Evolutionary conservation across 345 rosid genomes (phyloP).

Genomic region (Gossypium turneri): DNA sequence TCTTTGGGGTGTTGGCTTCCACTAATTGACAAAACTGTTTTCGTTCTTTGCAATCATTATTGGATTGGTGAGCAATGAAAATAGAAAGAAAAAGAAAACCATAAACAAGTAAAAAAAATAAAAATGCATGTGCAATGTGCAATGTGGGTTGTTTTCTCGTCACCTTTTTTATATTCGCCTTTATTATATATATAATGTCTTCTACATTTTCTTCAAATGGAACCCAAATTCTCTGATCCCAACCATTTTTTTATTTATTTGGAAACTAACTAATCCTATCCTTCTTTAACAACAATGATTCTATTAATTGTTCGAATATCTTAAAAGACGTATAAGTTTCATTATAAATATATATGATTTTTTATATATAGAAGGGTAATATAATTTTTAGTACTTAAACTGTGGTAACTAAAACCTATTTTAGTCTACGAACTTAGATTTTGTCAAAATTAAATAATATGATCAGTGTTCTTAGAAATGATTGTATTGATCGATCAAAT

Average conservation of each 20-base stretch:
- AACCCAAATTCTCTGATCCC: slow-evolving; percentile 11
- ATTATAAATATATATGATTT: no score
- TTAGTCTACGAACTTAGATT: no score
- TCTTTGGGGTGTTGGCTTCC: slow-evolving; percentile 33
- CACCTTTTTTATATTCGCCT: no score
- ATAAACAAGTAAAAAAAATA: no score
- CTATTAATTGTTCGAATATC: slow-evolving; percentile 1
- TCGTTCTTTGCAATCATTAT: slow-evolving; percentile 38
- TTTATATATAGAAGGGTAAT: no score
- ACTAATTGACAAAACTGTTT: slow-evolving; percentile 30
- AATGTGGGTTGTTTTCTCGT: slow-evolving; percentile 25
- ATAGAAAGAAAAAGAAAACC: no score
- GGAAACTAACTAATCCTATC: neutral
- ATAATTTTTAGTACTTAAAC: no score
- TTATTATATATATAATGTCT: neutral
- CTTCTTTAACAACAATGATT: neutral
- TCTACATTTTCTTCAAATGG: slow-evolving; percentile 9
- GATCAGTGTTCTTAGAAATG: no score
- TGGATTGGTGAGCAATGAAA: slow-evolving; percentile 21
- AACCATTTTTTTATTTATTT: neutral
- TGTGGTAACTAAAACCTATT: no score
- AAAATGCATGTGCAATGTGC: slow-evolving; percentile 55
- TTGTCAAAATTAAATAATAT: no score
- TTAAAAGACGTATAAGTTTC: no score
- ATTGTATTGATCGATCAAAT: no score